phyloP scores from a whole-genome alignment of 2,329 filamentous ascomycete genomes.

The Venturia oleaginea region DNA sequence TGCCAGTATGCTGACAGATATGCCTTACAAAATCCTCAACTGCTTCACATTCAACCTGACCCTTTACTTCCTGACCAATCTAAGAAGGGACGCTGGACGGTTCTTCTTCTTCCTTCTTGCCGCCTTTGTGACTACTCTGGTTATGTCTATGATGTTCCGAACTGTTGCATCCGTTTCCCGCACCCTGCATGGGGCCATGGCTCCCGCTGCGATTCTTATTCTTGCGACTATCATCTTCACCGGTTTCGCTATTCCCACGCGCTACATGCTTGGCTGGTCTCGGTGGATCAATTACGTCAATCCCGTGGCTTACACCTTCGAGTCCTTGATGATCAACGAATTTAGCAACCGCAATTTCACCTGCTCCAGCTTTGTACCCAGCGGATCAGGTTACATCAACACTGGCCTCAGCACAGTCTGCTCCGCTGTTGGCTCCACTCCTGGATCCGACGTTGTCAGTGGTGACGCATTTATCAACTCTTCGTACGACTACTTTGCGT shows the following conservation, averaged over 20 bases:
- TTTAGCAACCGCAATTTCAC: slow-evolving; percentile 56
- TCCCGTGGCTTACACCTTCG: slow-evolving; percentile 71
- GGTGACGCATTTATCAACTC: slow-evolving; percentile 31
- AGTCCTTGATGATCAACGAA: slow-evolving; percentile 75
- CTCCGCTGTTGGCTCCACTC: slow-evolving; percentile 32
- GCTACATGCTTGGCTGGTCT: slow-evolving; percentile 70
- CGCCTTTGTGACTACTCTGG: slow-evolving; percentile 61
- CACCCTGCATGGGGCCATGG: slow-evolving; percentile 51
- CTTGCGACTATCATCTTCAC: slow-evolving; percentile 59
- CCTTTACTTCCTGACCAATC: slow-evolving; percentile 80
- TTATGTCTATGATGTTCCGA: slow-evolving; percentile 82
- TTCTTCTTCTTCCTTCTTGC: slow-evolving; percentile 85
- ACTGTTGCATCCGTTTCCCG: slow-evolving; percentile 69
- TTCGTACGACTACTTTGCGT: slow-evolving; percentile 25
- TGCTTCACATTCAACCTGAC: slow-evolving; percentile 67
- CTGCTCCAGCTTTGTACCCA: slow-evolving; percentile 38
- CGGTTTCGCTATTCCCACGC: slow-evolving; percentile 50
- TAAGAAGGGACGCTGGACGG: slow-evolving; percentile 61
- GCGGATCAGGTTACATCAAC: slow-evolving; percentile 30
- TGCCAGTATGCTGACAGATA: slow-evolving; percentile 74
- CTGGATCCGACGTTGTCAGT: slow-evolving; percentile 29
- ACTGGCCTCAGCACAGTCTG: slow-evolving; percentile 29
- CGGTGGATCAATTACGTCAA: slow-evolving; percentile 78
- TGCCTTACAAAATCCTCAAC: slow-evolving; percentile 76
- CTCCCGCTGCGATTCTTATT: slow-evolving; percentile 49